Base-by-base conservation (phyloP, 345 rosid genomes). In the Chamaenerion angustifolium region DNA sequence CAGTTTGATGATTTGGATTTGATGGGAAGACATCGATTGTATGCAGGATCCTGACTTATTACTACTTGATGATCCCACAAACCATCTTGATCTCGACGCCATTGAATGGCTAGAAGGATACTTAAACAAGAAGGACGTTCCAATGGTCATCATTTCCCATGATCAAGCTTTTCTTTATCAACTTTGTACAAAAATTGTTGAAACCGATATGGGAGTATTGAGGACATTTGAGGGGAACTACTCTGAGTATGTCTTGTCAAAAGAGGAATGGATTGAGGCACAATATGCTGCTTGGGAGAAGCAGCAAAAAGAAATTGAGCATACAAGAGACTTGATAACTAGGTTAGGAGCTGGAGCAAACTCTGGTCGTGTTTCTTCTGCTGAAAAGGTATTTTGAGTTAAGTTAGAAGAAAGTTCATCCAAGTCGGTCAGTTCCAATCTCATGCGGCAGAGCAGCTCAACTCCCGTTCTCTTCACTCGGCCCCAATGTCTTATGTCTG, bases 51-150 rank as follows among this genome's bases (percentile, higher is more conserved):
- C 95, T 1, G 98, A 90, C 77, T 73, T 90, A 65, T 68, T 90
- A 68, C 86, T 90, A 49, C 68, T 86, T 58, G 98, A 90, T 76
- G 95, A 90, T 57, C 98, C 98, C 4, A 86, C 98, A 16, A 90
- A 90, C 62, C 98, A 90, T 68, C 84, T 90, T 48, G 98, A 90
- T 62, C 92, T 90, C 37, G 98, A 86, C 65, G 83, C 98, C 0
- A 86, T 90, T 8, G 98, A 86, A 70, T 90, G 98, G 95, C 92
- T 90, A 58, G 98, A 90, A 79, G 81, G 88, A 31, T 90, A 90
- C 62, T 75, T 90, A 55, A 73, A 68, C 56, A 78, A 74, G 86
- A 95, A 90, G 67, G 88, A 74, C 12, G 94, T 90, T 68, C 98
- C 98, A 0, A 90, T 90, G 98, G 95, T 90, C 59, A 76, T 90